phyloP scores from a whole-genome alignment of 2,329 filamentous ascomycete species.

The Tolypocladium tropicale region DNA sequence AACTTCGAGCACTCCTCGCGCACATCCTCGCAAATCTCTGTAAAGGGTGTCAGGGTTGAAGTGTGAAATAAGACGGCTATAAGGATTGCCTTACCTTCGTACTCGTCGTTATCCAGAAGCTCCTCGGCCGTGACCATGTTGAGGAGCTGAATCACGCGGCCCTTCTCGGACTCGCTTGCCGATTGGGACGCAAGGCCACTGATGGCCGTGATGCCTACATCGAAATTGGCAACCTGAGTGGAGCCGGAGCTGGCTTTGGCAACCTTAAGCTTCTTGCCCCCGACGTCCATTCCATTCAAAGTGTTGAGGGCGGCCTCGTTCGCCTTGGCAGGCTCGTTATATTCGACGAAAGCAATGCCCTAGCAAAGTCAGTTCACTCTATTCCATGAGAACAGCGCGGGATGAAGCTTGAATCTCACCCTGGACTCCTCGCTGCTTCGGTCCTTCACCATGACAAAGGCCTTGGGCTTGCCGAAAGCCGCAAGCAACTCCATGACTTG shows the following conservation, averaged over 20 bases:
- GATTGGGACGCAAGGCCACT: constrained; percentile 92
- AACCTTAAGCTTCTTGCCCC: constrained; percentile 77
- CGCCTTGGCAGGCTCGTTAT: constrained; percentile 56
- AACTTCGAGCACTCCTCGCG: constrained; percentile 89
- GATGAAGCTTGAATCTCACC: constrained; percentile 38
- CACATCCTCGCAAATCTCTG: constrained; percentile 95
- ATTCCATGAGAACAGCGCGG: background rate
- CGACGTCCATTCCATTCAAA: constrained; percentile 86
- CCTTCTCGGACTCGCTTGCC: constrained; percentile 65
- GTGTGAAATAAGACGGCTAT: background rate
- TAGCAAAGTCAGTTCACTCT: constrained; percentile 22
- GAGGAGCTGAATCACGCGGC: constrained; percentile 79
- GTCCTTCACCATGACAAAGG: constrained; percentile 86
- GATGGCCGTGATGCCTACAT: constrained; percentile 96
- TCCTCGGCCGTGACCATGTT: constrained; percentile 99
- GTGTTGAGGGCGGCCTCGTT: constrained; percentile 85
- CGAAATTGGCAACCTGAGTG: constrained; percentile 82
- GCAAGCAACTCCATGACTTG: constrained; percentile 84
- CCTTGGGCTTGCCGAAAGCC: constrained; percentile 86
- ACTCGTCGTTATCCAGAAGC: constrained; percentile 86
- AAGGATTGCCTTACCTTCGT: constrained; percentile 58
- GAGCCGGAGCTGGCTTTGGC: constrained; percentile 84
- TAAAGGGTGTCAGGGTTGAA: constrained; percentile 1
- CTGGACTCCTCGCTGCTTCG: constrained; percentile 74
- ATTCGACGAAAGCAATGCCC: constrained; percentile 97